phyloP scores from a whole-genome alignment of 805 yeast species.

The Candida hungchunana region DNA sequence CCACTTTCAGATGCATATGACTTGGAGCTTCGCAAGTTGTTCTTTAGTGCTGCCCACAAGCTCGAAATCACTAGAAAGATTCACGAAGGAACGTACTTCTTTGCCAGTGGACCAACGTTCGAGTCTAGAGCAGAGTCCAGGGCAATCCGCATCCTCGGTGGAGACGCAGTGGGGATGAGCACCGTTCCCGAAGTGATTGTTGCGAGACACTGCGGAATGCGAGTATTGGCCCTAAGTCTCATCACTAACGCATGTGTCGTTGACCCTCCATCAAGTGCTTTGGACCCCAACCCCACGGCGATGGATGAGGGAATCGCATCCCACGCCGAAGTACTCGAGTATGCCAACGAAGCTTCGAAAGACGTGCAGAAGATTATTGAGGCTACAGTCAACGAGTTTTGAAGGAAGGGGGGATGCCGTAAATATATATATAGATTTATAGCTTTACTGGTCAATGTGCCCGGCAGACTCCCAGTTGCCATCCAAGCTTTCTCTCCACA shows the following conservation, averaged over 20 bases:
- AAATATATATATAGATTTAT: too few species aligned
- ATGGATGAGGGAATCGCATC: constrained; percentile 76
- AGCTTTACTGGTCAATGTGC: constrained; percentile 84
- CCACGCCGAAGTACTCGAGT: constrained; percentile 87
- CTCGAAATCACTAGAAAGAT: constrained; percentile 51
- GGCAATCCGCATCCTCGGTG: constrained; percentile 66
- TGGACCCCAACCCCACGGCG: constrained; percentile 48
- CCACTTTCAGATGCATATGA: constrained; percentile 91
- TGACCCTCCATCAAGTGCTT: constrained; percentile 63
- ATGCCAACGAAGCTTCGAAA: constrained; percentile 72
- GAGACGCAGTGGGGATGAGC: constrained; percentile 96
- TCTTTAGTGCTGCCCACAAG: constrained; percentile 50
- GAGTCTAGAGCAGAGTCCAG: constrained; percentile 93
- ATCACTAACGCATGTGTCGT: constrained; percentile 81
- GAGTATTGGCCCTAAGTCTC: constrained; percentile 78
- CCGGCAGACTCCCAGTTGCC: constrained; percentile 99
- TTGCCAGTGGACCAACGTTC: constrained; percentile 90
- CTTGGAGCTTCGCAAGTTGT: constrained; percentile 57
- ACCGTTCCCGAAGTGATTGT: constrained; percentile 95
- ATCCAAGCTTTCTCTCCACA: constrained; percentile 92
- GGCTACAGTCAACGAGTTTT: constrained; percentile 45
- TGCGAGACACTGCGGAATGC: constrained; percentile 84
- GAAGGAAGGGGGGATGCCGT: neutral
- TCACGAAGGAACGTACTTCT: constrained; percentile 84
- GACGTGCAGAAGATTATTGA: constrained; percentile 74